A percentile compares a stretch with the other conserved stretches of the same genome.
Conservation (phyloP, 192 early-diverging fungal species). For the Coemansia reversa region DNA sequence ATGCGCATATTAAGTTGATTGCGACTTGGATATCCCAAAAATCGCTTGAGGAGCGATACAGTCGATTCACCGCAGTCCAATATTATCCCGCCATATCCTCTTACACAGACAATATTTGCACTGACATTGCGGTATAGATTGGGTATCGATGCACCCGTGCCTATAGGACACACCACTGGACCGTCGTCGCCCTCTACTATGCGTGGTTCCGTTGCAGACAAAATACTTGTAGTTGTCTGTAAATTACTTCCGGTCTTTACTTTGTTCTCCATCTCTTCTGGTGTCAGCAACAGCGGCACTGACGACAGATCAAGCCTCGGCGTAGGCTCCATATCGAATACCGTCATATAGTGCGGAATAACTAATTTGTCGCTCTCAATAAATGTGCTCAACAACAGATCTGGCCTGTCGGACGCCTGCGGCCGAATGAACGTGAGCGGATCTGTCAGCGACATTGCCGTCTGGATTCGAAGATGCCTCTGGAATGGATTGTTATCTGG, state of each 20-base stretch:
- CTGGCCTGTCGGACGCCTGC: slow-evolving; percentile 55
- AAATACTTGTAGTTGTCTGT: no score
- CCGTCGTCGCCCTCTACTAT: slow-evolving; percentile 9
- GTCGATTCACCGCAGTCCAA: slow-evolving; percentile 93
- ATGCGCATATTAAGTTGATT: slow-evolving; percentile 48
- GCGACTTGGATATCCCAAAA: slow-evolving; percentile 58
- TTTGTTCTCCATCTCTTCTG: slow-evolving; percentile 28
- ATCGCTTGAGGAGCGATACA: slow-evolving; percentile 75
- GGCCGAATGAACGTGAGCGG: slow-evolving; percentile 70
- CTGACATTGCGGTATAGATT: slow-evolving; percentile 92
- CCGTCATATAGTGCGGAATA: slow-evolving; percentile 39
- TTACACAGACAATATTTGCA: slow-evolving; percentile 71
- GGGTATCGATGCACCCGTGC: slow-evolving; percentile 88
- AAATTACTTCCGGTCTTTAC: background rate
- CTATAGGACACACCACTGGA: slow-evolving; percentile 67
- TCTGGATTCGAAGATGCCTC: slow-evolving; percentile 61
- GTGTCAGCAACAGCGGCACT: slow-evolving; percentile 20
- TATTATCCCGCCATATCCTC: slow-evolving; percentile 64
- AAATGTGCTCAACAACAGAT: slow-evolving; percentile 33
- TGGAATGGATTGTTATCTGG: slow-evolving; percentile 67
- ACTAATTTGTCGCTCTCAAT: slow-evolving; percentile 11
- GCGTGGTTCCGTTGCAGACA: no score
- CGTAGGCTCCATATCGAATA: slow-evolving; percentile 65
- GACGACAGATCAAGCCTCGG: slow-evolving; percentile 54
- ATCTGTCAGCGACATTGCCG: slow-evolving; percentile 67